Evolutionary conservation across 495 filamentous ascomycete species (phyloP).

Genomic region (Xylaria curta): DNA sequence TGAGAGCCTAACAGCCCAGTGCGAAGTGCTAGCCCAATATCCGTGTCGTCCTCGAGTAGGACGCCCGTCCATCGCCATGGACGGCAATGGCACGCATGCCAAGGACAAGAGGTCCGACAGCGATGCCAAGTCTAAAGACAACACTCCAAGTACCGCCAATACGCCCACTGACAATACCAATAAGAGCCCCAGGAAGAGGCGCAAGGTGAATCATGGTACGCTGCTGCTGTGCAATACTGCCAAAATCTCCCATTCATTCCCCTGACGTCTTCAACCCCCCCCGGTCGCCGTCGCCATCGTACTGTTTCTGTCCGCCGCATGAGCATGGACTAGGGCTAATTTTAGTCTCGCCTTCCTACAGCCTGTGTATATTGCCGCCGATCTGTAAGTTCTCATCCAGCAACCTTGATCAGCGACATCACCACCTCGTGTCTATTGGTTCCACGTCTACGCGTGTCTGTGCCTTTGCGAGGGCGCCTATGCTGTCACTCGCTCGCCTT

Average conservation of each 20-base stretch:
- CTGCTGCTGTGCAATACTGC: constrained; percentile 38
- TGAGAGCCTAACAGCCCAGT: constrained; percentile 47
- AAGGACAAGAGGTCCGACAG: constrained; percentile 56
- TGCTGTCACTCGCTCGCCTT: constrained; percentile 27
- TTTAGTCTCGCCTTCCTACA: constrained; percentile 60
- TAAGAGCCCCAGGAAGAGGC: constrained; percentile 88
- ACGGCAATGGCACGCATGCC: constrained; percentile 56
- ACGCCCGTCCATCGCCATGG: constrained; percentile 40
- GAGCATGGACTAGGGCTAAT: constrained; percentile 47
- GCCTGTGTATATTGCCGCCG: constrained; percentile 99
- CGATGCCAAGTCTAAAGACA: constrained; percentile 51
- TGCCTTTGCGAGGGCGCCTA: constrained; percentile 34
- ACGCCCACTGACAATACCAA: constrained; percentile 47
- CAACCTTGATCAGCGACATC: constrained; percentile 35
- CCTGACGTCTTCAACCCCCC: constrained; percentile 33
- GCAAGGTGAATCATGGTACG: constrained; percentile 99
- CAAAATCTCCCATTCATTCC: constrained; percentile 41
- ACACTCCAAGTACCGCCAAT: constrained; percentile 49
- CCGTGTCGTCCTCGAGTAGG: constrained; percentile 36
- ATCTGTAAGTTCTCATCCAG: constrained; percentile 77
- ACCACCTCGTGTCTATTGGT: constrained; percentile 39
- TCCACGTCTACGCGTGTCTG: constrained; percentile 41
- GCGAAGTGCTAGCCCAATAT: constrained; percentile 35
- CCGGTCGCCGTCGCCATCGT: constrained; percentile 30
- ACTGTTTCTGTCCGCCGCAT: constrained; percentile 30